Conservation (phyloP, 129 eudicot species). For the Lactuca sativa region DNA sequence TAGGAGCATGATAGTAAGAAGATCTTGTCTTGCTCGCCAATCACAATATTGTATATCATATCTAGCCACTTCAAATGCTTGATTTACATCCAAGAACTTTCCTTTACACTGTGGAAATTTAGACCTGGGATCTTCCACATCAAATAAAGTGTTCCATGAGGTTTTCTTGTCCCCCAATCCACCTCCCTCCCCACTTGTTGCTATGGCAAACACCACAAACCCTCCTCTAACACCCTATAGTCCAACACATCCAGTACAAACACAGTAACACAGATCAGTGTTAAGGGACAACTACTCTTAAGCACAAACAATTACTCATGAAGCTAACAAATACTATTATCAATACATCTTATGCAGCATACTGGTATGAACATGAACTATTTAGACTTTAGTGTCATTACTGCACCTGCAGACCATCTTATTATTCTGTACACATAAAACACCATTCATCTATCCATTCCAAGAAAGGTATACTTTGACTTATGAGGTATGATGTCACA, state of each 20-base stretch:
- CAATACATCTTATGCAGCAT: background rate
- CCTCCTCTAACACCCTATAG: conserved; percentile 64
- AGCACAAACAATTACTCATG: background rate
- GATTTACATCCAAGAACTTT: conserved; percentile 82
- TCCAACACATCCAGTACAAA: conserved; percentile 17
- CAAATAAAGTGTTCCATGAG: conserved; percentile 66
- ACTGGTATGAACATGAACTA: background rate
- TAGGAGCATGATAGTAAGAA: conserved; percentile 87
- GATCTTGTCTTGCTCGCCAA: conserved; percentile 99
- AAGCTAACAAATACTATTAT: background rate
- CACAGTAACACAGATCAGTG: background rate
- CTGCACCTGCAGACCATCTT: background rate
- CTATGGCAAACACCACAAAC: conserved; percentile 72
- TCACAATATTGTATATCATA: conserved; percentile 91
- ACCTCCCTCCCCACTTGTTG: conserved; percentile 64
- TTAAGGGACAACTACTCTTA: background rate
- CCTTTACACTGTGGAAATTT: conserved; percentile 65
- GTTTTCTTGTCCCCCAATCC: conserved; percentile 65
- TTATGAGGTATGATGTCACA: background rate
- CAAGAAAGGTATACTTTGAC: background rate
- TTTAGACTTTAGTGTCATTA: background rate
- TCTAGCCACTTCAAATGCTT: conserved; percentile 94
- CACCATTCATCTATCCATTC: background rate
- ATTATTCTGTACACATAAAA: background rate
- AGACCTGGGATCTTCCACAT: conserved; percentile 84